Base-by-base conservation (phyloP, 495 filamentous ascomycete species). In the Trichoderma asperelloides region DNA sequence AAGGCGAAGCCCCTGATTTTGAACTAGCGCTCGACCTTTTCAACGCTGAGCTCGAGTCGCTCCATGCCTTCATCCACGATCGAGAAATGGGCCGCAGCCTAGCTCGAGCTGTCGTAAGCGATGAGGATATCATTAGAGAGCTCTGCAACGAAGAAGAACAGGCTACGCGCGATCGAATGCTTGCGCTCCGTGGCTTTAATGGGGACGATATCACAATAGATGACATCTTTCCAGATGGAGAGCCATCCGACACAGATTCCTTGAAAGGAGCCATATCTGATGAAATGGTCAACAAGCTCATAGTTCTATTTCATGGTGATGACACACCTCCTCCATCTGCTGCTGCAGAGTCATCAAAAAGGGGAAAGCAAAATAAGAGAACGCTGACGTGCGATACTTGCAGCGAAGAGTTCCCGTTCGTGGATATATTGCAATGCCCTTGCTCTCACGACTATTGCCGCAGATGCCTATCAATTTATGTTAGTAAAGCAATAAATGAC, bases 401-500 rank as follows among this genome's bases (percentile, higher is more conserved):
- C n/a, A 55, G 57, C 30, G 71, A 78, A 0, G 7, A 60, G 0
- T 70, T 47, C 8, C 68, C 33, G 18, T 41, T 43, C 40, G n/a
- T 13, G 13, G 33, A 72, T 12, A 21, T 77, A 8, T 51, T 64
- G 2, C 69, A 55, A 3, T 70, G 66, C 60, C 73, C 72, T 2
- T 85, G 81, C 62, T 63, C 51, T 0, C 82, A 86, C 67, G 63
- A 73, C 9, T 85, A 85, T 71, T 87, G 85, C 69, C 69, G 69
- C 0, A 69, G 71, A 9, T 87, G 84, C 65, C 39, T 85, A 1
- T 47, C 45, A 2, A 63, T 65, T 0, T 76, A 85, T 1, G 84
- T 86, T 70, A 66, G 66, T 25, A 41, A 64, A 0, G 71, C 82
- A 0, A 73, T 80, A 25, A 73, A 69, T 0, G 84, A 86, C 69